These are phyloP conservation scores for Nidula niveotomentosa DNA, from an alignment of 1,284 basidiomycete genomes.

Conservation along the genomic window DNA sequence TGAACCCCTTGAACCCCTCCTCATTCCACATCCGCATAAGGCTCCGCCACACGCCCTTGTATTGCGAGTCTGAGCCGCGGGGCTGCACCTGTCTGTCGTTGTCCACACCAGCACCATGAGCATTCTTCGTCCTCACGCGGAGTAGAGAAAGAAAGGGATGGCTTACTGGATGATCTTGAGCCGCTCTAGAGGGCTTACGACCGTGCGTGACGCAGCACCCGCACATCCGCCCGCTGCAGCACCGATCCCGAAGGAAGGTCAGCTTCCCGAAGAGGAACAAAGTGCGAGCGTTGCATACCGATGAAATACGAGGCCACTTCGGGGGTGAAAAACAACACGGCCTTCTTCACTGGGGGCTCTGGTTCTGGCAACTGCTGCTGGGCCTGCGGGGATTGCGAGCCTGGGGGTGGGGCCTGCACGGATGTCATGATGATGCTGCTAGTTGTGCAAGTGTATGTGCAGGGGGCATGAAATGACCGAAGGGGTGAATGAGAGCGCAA, in stretches of 20 bases:
- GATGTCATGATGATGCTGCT: not conserved
- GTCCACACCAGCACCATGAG: too few relatives aligned
- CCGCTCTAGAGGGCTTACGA: constrained; percentile 89
- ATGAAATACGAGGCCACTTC: constrained; percentile 63
- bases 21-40: constrained; percentile 89
- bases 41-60: constrained; percentile 82
- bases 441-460: not conserved
- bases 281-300: constrained; percentile 24
- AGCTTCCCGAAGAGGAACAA: not conserved
- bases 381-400: not conserved
- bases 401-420: not conserved
- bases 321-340: constrained; percentile 40
- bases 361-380: constrained; percentile 1
- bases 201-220: constrained; percentile 84
- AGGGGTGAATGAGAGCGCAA: too few relatives aligned
- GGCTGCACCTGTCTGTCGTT: constrained; percentile 66
- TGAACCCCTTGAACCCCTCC: constrained; percentile 90
- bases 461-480: not conserved
- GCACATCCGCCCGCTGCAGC: constrained; percentile 78
- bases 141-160: not conserved
- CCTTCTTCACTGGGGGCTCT: not conserved
- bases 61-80: constrained; percentile 58
- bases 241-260: constrained; percentile 1
- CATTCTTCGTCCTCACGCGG: too few relatives aligned
- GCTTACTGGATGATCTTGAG: constrained; percentile 95